Evolutionary conservation across 306 rosid genomes (phyloP), one percentile per base, ranked within the genome.

Genomic region (Hippophae tibetana): DNA sequence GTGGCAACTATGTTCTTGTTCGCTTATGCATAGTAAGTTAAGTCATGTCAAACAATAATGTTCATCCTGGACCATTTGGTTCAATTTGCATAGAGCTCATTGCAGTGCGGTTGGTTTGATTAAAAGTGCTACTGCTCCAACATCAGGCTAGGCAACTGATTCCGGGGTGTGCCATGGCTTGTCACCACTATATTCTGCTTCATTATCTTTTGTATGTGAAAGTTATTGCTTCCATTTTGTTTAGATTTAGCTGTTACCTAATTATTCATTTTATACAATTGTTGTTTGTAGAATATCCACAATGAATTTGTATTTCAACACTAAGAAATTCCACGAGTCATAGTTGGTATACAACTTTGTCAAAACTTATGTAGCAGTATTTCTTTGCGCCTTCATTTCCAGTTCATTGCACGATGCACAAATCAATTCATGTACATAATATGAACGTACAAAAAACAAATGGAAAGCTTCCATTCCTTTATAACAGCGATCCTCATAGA

Each of bases 1-100:
- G 44, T 85, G 54, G 80, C 75, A 67, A 78, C 83, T 51, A 72
- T 87, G 51, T 63, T 83, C 55, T 73, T 85, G 57, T 64, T 75
- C 69, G 68, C 58, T 53, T 68, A 58, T 56, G 76, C 80, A 7
- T 76, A 71, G 75, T 67, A 56, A 72, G 58, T 44, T 43, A 25
- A 46, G 18, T 51, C 13, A 57, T 67, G 10, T 43, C 44, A 51
- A 51, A 42, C 42, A 64, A 74, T 61, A 27, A 46, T 31, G 13
- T 52, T 44, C 27, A 62, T 57, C n/a, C 60, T 9, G 10, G 38
- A 49, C 74, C 56, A 48, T 54, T 23, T 7, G 54, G 68, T 74
- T 59, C 44, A 46, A 56, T 23, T 55, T 61, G 59, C 50, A 54
- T 3, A 45, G 27, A 60, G 69, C 61, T 51, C 53, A 62, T 52